Conservation (phyloP, 768 basidiomycete species). For the Chalciporus sphaerocephalus region DNA sequence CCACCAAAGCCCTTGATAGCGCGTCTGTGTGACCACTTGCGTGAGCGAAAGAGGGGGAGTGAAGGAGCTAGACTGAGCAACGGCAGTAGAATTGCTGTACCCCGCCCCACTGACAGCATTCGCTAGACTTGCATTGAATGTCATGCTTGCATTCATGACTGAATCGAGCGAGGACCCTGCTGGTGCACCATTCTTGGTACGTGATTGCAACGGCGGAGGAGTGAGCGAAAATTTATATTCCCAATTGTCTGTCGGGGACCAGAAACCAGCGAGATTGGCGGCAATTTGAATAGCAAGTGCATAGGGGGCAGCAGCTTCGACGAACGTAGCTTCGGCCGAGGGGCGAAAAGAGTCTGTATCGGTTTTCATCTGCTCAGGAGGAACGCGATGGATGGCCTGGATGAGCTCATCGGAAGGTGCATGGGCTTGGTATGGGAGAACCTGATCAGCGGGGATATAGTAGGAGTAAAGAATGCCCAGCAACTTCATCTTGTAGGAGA, state of each 20-base stretch:
- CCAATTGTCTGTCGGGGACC: constrained; percentile 74
- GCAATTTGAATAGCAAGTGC: constrained; percentile 72
- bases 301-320: constrained; percentile 56
- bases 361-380: constrained; percentile 42
- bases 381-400: constrained; percentile 42
- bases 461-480: constrained; percentile 52
- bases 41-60: constrained; percentile 18
- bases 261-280: constrained; percentile 55
- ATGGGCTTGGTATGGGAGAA: constrained; percentile 75
- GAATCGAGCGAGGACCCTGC: constrained; percentile 34
- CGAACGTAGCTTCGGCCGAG: constrained; percentile 32
- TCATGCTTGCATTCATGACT: constrained; percentile 44
- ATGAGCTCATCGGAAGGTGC: constrained; percentile 52
- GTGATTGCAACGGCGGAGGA: constrained; percentile 7
- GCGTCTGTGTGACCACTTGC: constrained; percentile 44
- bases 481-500: constrained; percentile 63
- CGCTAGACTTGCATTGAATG: constrained; percentile 37
- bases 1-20: constrained; percentile 85
- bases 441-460: constrained; percentile 48
- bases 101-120: constrained; percentile 3
- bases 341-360: constrained; percentile 53
- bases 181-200: constrained; percentile 7
- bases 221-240: constrained; percentile 51
- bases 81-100: constrained; percentile 3
- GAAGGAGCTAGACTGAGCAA: constrained; percentile 6